phyloP scores from a whole-genome alignment of 2,329 filamentous ascomycete species.

The Pseudogymnoascus sp. region DNA sequence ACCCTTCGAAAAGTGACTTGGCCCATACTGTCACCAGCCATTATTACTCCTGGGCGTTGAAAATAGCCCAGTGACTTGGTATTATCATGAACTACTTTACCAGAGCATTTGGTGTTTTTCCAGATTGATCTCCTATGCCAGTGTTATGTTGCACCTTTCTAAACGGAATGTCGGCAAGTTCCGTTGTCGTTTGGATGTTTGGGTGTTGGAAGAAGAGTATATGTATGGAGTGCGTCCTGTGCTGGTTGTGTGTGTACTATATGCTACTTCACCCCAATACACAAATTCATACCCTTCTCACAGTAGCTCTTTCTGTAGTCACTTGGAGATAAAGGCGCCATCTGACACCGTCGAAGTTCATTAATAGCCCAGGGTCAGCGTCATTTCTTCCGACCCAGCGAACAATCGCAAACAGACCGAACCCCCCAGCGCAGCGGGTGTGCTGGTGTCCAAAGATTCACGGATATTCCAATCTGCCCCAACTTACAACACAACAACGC shows the following conservation, averaged over 20 bases:
- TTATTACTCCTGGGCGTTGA: not conserved
- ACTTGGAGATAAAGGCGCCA: not conserved
- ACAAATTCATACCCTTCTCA: conserved; percentile 1
- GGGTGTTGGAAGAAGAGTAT: not conserved
- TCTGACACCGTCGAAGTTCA: not conserved
- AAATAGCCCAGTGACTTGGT: not conserved
- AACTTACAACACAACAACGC: not conserved
- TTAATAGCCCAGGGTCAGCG: not conserved
- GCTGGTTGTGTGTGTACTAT: not conserved
- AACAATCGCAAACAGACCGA: not conserved
- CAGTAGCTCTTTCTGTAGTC: conserved; percentile 5
- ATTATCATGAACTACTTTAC: not conserved
- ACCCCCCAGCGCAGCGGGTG: not conserved
- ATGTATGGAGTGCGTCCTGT: not conserved
- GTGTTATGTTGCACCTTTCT: conserved; percentile 71
- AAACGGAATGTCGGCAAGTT: conserved; percentile 46
- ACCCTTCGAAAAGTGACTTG: not conserved
- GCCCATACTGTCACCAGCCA: not conserved
- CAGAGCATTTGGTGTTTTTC: not conserved
- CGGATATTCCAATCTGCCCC: not conserved
- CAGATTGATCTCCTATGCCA: not conserved
- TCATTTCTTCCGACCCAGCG: not conserved
- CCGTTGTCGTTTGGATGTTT: conserved; percentile 2
- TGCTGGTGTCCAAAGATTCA: not conserved
- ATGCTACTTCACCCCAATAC: conserved; percentile 2